phyloP scores from a whole-genome alignment of 768 basidiomycete genomes.

The Tylopilus vinaceipallidus region DNA sequence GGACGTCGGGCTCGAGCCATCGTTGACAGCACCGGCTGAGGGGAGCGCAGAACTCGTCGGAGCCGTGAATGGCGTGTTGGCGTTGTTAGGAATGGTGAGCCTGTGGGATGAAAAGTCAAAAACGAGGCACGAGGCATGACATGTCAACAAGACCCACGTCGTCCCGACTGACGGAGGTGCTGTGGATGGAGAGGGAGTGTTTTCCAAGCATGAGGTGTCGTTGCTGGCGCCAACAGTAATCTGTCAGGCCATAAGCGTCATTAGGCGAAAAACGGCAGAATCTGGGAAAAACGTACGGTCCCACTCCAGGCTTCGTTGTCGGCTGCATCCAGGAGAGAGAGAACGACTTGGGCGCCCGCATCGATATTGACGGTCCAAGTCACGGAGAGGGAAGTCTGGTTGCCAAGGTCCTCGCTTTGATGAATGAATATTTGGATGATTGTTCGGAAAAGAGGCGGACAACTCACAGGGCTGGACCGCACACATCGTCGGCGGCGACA shows the following conservation, averaged over 20 bases:
- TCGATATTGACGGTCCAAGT: slow-evolving; percentile 42
- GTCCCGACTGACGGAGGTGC: slow-evolving; percentile 8
- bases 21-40: slow-evolving; percentile 35
- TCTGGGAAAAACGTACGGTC: slow-evolving; percentile 39
- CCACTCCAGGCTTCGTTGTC: slow-evolving; percentile 69
- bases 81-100: neutral
- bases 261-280: neutral
- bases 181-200: slow-evolving; percentile 5
- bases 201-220: slow-evolving; percentile 38
- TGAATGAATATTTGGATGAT: slow-evolving; percentile 7
- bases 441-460: neutral
- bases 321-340: slow-evolving; percentile 52
- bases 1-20: slow-evolving; percentile 25
- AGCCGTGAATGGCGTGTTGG: neutral
- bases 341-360: slow-evolving; percentile 45
- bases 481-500: slow-evolving; percentile 51
- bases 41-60: slow-evolving; percentile 15
- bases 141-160: neutral
- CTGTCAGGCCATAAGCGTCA: slow-evolving; percentile 20
- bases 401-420: slow-evolving; percentile 57
- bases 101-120: slow-evolving; percentile 4
- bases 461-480: slow-evolving; percentile 59
- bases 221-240: slow-evolving; percentile 35
- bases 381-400: slow-evolving; percentile 43
- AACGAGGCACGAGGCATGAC: neutral